phyloP scores from a whole-genome alignment of 2,329 filamentous ascomycete genomes.

The Colletotrichum lindemuthianum region DNA sequence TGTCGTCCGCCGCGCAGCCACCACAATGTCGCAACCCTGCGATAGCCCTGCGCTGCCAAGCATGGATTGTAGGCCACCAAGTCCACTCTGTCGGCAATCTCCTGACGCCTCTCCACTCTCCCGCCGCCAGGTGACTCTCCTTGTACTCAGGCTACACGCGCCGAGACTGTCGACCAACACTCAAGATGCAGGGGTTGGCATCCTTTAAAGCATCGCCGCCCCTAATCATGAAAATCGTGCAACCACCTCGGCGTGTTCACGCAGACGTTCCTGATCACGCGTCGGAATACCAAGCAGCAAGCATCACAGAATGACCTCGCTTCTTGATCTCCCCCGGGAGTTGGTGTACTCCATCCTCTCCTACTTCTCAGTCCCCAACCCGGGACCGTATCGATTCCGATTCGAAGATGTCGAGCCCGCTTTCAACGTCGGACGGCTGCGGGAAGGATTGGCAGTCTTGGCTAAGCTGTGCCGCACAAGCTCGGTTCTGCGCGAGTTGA shows the following conservation, averaged over 20 bases:
- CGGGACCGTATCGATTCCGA: slow-evolving; percentile 13
- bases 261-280: no score
- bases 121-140: slow-evolving; percentile 12
- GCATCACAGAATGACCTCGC: slow-evolving; percentile 7
- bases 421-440: neutral
- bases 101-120: slow-evolving; percentile 12
- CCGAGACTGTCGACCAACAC: neutral
- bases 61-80: slow-evolving; percentile 8
- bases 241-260: no score
- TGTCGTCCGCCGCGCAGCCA: no score
- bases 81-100: slow-evolving; percentile 4
- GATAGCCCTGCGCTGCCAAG: slow-evolving; percentile 11
- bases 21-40: neutral
- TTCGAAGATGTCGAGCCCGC: slow-evolving; percentile 16
- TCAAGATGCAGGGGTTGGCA: slow-evolving; percentile 7
- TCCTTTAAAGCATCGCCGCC: neutral
- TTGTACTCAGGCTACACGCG: slow-evolving; percentile 8
- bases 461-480: slow-evolving; percentile 25
- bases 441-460: slow-evolving; percentile 1
- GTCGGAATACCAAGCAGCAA: neutral
- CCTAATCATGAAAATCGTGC: neutral
- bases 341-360: slow-evolving; percentile 19
- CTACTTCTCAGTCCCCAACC: neutral
- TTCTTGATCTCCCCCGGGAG: slow-evolving; percentile 25
- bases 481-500: neutral